Base-by-base conservation (phyloP, 768 basidiomycete genomes). In the Trametopsis cervina region DNA sequence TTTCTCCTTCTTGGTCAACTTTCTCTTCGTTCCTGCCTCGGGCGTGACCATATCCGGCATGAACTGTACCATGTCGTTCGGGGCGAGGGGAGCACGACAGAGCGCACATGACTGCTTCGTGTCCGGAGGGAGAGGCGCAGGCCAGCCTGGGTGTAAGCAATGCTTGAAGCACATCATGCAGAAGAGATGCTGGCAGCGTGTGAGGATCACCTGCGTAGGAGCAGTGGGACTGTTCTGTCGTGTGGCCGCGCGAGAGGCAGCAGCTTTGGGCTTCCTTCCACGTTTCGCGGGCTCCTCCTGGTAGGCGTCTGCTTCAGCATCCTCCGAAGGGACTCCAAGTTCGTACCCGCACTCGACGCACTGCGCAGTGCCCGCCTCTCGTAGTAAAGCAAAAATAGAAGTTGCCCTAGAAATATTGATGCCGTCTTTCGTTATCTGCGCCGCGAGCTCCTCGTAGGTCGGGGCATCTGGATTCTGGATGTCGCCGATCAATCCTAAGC, bases 111-210 rank as follows among this genome's bases (percentile, higher is more conserved):
- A 70, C 15, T 79, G 75, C 42, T 64, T 68, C n/a, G 70, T 63
- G 44, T 82, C 80, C 18, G 76, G 64, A 17, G 74, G 55, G 36
- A 83, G 75, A 33, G 29, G 7, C 51, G 83, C 78, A 1, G 92
- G 89, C 85, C 88, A 97, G 21, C 78, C 80, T 20, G 89, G 76
- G 53, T 76, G 89, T 36, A 92, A 78, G n/a, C 76, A 78, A 53
- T 73, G 68, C 35, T 84, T 80, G 75, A 92, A 98, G 66, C 96
- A 99, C 22, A 69, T 69, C 9, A 83, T 57, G 67, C 96, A 99
- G 65, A 89, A 97, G 24, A 98, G 74, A 64, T 99, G 96, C 58
- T 92, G 89, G 63, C 96, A 99, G 52, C 86, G 80, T 11, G 96
- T 96, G 60, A 99, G 66, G 44, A 97, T 69, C 0, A 85, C 80